phyloP scores from a whole-genome alignment of 2,329 filamentous ascomycete genomes.

The Sporothrix protearum region DNA sequence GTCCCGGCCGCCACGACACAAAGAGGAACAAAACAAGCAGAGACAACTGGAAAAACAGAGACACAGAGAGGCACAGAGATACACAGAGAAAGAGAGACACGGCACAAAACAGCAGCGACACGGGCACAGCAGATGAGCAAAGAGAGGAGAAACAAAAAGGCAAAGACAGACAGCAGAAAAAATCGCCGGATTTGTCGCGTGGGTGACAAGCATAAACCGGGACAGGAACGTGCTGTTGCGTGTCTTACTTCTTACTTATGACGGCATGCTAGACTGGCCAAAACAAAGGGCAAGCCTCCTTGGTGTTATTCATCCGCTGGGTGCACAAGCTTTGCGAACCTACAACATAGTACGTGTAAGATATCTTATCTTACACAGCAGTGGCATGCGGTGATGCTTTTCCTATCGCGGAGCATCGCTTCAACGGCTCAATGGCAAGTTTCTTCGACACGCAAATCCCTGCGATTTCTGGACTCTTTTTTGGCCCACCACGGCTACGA shows the following conservation, averaged over 20 bases:
- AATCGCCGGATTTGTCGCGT: neutral
- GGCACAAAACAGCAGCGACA: neutral
- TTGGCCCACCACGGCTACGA: neutral
- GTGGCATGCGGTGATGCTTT: neutral
- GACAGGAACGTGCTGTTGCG: neutral
- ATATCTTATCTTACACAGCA: neutral
- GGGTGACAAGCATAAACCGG: constrained; percentile 15
- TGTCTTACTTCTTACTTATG: constrained; percentile 12
- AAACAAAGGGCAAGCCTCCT: neutral
- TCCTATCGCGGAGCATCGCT: neutral
- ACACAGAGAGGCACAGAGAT: neutral
- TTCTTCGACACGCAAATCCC: neutral
- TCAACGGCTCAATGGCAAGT: neutral
- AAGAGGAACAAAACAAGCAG: neutral
- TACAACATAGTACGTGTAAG: neutral
- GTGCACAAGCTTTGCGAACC: neutral
- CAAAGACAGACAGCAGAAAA: neutral
- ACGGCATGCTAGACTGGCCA: neutral
- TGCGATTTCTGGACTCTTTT: neutral
- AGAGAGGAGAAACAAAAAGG: neutral
- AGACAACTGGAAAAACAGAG: neutral
- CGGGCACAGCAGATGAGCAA: neutral
- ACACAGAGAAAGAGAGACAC: neutral
- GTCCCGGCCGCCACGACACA: constrained; percentile 16
- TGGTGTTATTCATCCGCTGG: constrained; percentile 3